Evolutionary conservation across 2,329 filamentous ascomycete genomes (phyloP).

Genomic region (Tolypocladium tropicale): DNA sequence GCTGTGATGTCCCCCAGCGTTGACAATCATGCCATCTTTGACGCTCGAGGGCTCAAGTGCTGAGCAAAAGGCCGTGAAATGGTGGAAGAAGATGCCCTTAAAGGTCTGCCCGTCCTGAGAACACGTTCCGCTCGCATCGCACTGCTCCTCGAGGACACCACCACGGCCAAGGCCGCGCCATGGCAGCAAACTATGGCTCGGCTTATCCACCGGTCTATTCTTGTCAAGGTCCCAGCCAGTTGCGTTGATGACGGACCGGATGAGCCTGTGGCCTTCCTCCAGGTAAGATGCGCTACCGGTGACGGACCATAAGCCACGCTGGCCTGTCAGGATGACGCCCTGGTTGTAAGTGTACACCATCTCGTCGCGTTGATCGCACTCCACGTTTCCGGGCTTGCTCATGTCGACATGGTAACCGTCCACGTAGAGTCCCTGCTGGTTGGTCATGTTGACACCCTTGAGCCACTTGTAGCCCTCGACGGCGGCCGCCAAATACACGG

Average conservation of each 20-base stretch:
- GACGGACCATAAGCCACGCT: conserved; percentile 68
- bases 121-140: conserved; percentile 65
- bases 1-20: conserved; percentile 13
- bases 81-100: conserved; percentile 93
- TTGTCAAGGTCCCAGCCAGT: conserved; percentile 60
- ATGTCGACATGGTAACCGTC: conserved; percentile 81
- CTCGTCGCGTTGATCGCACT: conserved; percentile 72
- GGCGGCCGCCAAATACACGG: conserved; percentile 61
- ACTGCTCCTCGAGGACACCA: conserved; percentile 76
- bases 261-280: conserved; percentile 66
- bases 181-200: conserved; percentile 28
- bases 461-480: conserved; percentile 76
- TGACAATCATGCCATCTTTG: conserved; percentile 4
- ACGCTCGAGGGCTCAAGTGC: conserved; percentile 36
- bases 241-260: conserved; percentile 63
- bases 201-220: conserved; percentile 31
- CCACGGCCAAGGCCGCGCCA: conserved; percentile 71
- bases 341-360: conserved; percentile 97
- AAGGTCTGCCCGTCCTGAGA: conserved; percentile 82
- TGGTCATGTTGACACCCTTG: conserved; percentile 68
- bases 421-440: conserved; percentile 61
- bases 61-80: conserved; percentile 69
- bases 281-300: conserved; percentile 66
- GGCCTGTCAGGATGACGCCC: conserved; percentile 75
- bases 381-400: conserved; percentile 50